Percentiles rank a stretch among this genome's conserved stretches.
Conservation (phyloP, 768 basidiomycete genomes). For the Fomitopsis pulvina region DNA sequence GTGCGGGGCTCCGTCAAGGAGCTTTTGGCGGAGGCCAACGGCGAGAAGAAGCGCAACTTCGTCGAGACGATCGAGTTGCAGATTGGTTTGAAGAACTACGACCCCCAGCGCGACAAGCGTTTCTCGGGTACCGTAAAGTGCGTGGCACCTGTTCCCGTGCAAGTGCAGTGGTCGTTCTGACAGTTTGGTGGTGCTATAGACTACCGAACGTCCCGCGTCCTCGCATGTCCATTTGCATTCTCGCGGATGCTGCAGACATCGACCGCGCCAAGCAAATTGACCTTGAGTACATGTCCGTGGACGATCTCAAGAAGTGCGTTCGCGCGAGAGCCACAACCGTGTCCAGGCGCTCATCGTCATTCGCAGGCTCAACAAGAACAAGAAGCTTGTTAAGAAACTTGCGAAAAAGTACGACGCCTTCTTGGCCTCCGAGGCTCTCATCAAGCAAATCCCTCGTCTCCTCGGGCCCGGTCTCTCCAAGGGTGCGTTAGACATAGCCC, state of each 20-base stretch:
- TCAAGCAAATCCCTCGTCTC: constrained; percentile 99
- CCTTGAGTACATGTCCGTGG: constrained; percentile 98
- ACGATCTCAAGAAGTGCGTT: constrained; percentile 94
- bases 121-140: constrained; percentile 99
- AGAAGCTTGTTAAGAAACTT: constrained; percentile 99
- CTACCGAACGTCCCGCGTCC: constrained; percentile 96
- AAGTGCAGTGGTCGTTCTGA: not conserved
- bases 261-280: constrained; percentile 98
- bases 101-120: constrained; percentile 99
- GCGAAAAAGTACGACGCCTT: constrained; percentile 99
- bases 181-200: constrained; percentile 33
- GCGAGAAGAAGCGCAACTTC: constrained; percentile 91
- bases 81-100: constrained; percentile 98
- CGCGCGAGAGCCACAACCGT: not conserved
- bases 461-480: constrained; percentile 99
- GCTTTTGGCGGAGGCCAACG: constrained; percentile 74
- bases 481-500: constrained; percentile 40
- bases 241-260: constrained; percentile 97
- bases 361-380: constrained; percentile 96
- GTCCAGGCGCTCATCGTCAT: not conserved
- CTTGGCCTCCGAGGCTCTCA: constrained; percentile 92
- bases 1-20: constrained; percentile 98
- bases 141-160: constrained; percentile 17
- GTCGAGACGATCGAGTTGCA: constrained; percentile 95
- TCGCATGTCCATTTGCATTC: constrained; percentile 99